Conservation (phyloP, 2,329 filamentous ascomycete species). For the Apiospora phragmitis region DNA sequence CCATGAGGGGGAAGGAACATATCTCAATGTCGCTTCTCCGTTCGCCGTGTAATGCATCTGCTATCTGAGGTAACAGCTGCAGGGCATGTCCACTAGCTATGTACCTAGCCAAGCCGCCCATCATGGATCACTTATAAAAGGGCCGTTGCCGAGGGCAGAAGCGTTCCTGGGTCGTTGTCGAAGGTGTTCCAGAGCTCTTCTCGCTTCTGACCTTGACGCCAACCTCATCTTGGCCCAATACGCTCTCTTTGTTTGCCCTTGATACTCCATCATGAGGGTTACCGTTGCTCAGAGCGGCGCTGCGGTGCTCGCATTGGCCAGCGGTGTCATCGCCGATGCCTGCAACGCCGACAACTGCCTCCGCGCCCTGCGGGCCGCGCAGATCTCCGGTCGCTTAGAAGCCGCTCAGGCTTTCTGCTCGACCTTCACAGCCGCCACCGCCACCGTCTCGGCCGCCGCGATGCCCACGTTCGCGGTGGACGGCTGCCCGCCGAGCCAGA, state of each 20-base stretch:
- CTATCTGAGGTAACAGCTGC: background rate
- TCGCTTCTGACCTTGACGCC: slow-evolving; percentile 4
- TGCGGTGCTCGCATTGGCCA: background rate
- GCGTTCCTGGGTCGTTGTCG: no score
- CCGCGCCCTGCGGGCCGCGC: no score
- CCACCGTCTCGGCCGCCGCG: no score
- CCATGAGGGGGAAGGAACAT: background rate
- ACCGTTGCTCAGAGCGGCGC: background rate
- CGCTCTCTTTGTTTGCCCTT: background rate
- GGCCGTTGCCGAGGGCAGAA: background rate
- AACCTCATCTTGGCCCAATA: background rate
- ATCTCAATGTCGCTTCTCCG: background rate
- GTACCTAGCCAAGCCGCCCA: background rate
- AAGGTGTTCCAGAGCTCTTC: background rate
- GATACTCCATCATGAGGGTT: background rate
- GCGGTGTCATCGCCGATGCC: background rate
- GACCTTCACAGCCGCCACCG: no score
- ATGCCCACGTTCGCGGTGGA: no score
- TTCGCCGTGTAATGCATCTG: background rate
- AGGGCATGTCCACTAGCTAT: background rate
- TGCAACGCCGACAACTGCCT: no score
- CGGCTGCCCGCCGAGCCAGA: no score
- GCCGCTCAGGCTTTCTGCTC: no score
- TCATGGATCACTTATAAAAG: background rate
- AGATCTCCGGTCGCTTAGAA: no score